phyloP scores from a whole-genome alignment of 768 basidiomycete genomes.

The Tricholoma furcatifolium region DNA sequence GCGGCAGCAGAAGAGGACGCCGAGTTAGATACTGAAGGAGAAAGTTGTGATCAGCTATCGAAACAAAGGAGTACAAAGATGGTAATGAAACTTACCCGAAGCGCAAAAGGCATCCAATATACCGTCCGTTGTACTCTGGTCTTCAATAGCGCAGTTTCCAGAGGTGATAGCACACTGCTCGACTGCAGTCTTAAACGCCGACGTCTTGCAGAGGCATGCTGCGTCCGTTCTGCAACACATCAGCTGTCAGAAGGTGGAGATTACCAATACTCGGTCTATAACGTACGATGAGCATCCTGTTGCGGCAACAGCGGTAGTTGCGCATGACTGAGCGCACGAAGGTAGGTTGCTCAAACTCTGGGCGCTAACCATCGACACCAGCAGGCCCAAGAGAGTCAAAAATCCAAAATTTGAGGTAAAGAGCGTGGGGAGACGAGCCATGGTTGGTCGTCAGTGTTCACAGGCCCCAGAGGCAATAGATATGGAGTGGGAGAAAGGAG shows the following conservation, averaged over 20 bases:
- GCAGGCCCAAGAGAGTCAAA: neutral
- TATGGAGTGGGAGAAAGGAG: neutral
- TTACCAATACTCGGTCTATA: neutral
- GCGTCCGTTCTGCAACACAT: neutral
- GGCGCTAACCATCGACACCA: neutral
- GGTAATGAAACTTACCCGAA: neutral
- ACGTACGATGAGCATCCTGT: constrained; percentile 2
- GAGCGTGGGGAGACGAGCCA: constrained; percentile 8
- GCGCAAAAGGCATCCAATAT: neutral
- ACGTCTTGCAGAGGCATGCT: constrained; percentile 1
- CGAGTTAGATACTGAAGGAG: neutral
- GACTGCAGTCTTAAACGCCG: neutral
- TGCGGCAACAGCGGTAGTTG: neutral
- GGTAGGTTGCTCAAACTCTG: neutral
- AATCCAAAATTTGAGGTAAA: neutral
- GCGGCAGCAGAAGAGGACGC: neutral
- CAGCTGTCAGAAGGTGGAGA: neutral
- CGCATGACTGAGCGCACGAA: constrained; percentile 1
- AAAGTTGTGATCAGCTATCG: neutral
- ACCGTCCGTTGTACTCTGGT: neutral
- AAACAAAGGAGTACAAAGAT: neutral
- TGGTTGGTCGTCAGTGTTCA: neutral
- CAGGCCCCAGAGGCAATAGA: neutral
- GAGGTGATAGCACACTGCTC: neutral
- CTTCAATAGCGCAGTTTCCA: neutral